These are phyloP conservation scores for Metschnikowia dekortorum DNA, from an alignment of 805 yeast species.

Conservation along the genomic window DNA sequence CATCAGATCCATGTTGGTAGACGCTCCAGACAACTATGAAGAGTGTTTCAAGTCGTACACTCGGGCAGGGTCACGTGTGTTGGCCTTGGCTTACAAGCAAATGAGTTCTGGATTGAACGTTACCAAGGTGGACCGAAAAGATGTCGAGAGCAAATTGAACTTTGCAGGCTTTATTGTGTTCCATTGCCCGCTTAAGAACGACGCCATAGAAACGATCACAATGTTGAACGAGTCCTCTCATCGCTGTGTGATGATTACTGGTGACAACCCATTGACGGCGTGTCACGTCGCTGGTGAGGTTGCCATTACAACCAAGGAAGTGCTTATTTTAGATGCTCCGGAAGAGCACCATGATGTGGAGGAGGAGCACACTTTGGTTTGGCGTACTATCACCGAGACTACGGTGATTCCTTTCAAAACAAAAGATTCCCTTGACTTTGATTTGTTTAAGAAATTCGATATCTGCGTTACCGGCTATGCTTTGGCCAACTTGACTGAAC, in stretches of 20 bases:
- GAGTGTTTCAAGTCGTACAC: conserved; percentile 84
- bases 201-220: conserved; percentile 83
- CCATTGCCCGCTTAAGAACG: conserved; percentile 94
- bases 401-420: conserved; percentile 64
- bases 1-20: conserved; percentile 65
- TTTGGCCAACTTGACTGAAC: conserved; percentile 58
- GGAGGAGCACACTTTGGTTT: conserved; percentile 56
- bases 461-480: conserved; percentile 94
- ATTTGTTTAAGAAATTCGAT: conserved; percentile 64
- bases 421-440: conserved; percentile 49
- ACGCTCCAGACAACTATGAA: conserved; percentile 77
- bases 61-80: conserved; percentile 92
- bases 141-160: conserved; percentile 65
- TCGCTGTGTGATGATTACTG: conserved; percentile 96
- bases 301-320: conserved; percentile 76
- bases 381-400: conserved; percentile 83
- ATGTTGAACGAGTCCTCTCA: conserved; percentile 95
- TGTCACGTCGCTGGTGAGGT: conserved; percentile 96
- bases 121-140: conserved; percentile 61
- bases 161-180: conserved; percentile 95
- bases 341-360: conserved; percentile 55
- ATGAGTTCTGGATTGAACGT: conserved; percentile 50
- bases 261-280: conserved; percentile 98
- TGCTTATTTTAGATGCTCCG: conserved; percentile 80
- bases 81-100: conserved; percentile 87